Conservation (phyloP, 495 filamentous ascomycete genomes). For the Daldinia decipiens region DNA sequence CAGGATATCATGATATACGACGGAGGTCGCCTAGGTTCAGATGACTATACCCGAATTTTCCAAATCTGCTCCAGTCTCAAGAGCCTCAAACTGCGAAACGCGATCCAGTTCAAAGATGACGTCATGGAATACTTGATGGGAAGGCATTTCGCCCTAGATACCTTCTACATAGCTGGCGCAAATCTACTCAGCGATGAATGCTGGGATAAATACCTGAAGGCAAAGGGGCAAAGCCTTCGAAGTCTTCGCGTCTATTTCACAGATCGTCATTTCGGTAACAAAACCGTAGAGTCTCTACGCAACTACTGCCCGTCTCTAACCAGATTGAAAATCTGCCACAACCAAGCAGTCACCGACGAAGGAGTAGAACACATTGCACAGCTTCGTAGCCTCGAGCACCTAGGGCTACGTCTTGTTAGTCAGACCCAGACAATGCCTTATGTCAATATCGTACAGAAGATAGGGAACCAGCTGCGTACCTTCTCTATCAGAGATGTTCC, state of each 20-base stretch:
- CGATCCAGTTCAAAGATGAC: constrained; percentile 85
- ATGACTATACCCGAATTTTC: constrained; percentile 84
- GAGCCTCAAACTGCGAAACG: constrained; percentile 77
- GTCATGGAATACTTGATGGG: constrained; percentile 82
- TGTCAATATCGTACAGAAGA: constrained; percentile 63
- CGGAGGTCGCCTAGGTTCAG: constrained; percentile 74
- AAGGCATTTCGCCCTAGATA: constrained; percentile 69
- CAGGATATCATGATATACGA: constrained; percentile 81
- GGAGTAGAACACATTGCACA: constrained; percentile 64
- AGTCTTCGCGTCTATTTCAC: constrained; percentile 78
- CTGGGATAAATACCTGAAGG: constrained; percentile 73
- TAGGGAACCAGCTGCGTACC: constrained; percentile 73
- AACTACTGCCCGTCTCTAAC: constrained; percentile 69
- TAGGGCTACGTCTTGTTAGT: constrained; percentile 72
- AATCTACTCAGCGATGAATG: constrained; percentile 78
- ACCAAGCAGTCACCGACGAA: constrained; percentile 58
- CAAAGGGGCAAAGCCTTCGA: constrained; percentile 69
- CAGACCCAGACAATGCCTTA: constrained; percentile 66
- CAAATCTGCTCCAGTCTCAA: constrained; percentile 74
- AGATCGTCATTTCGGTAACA: constrained; percentile 70
- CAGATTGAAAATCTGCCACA: constrained; percentile 75
- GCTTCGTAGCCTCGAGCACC: constrained; percentile 70
- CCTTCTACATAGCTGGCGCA: constrained; percentile 74
- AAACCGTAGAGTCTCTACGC: constrained; percentile 63
- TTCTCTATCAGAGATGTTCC: constrained; percentile 74